A percentile compares a stretch with the other conserved stretches of the same genome.
Conservation (phyloP, 768 basidiomycete species). For the Thelephora ganbajun region DNA sequence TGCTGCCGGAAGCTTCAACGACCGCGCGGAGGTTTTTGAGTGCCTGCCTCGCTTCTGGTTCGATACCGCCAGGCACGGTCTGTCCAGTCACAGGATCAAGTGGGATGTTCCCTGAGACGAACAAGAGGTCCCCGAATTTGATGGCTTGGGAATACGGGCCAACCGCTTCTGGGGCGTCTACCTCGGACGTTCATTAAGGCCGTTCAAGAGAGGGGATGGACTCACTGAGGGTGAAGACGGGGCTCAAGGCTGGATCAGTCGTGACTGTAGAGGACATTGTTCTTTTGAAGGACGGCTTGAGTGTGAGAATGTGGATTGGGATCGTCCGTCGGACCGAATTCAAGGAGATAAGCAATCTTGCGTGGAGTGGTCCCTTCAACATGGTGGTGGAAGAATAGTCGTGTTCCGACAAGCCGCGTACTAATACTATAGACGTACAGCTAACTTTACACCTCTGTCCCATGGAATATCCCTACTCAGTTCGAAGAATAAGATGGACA, state of each 20-base stretch:
- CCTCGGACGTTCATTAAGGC: neutral
- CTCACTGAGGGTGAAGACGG: conserved; percentile 21
- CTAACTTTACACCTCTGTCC: neutral
- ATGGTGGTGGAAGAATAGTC: no score
- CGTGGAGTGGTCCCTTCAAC: no score
- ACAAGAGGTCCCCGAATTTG: conserved; percentile 72
- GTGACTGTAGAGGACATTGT: conserved; percentile 8
- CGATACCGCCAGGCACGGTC: conserved; percentile 61
- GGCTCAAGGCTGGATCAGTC: conserved; percentile 22
- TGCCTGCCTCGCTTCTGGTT: conserved; percentile 70
- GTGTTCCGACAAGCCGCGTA: no score
- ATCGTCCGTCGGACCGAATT: no score
- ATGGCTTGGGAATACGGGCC: conserved; percentile 86
- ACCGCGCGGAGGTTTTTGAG: conserved; percentile 78
- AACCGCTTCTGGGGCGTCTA: conserved; percentile 67
- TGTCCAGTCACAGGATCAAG: conserved; percentile 60
- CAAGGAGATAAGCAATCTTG: no score
- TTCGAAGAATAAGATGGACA: conserved; percentile 86
- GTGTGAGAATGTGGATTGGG: no score
- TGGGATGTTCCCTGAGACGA: conserved; percentile 82
- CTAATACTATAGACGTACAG: no score
- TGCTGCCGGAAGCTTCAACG: conserved; percentile 70
- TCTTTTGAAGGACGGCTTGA: no score
- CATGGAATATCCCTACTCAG: conserved; percentile 33
- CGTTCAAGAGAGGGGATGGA: no score